Conservation (phyloP, 139 green algal species). For the Haematococcus lacustris region DNA sequence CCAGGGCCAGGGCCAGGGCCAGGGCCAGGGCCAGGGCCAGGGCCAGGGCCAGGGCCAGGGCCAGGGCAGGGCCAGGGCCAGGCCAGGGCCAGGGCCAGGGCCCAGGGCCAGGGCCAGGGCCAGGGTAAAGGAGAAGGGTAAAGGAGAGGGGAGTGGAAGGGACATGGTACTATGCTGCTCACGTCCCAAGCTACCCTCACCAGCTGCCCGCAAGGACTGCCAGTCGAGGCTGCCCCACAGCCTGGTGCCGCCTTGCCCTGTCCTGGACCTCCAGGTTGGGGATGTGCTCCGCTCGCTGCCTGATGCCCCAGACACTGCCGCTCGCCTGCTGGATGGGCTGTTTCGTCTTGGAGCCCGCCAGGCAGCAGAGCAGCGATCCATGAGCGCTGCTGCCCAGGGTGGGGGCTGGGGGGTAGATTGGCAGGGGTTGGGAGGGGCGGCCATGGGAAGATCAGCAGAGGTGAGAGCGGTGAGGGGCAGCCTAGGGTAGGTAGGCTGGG, state of each 20-base stretch:
- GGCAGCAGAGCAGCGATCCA: constrained; percentile 3
- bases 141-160: not conserved
- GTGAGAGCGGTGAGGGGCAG: no score
- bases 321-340: constrained; percentile 65
- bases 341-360: constrained; percentile 36
- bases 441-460: no score
- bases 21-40: no score
- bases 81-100: no score
- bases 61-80: no score
- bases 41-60: no score
- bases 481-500: no score
- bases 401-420: no score
- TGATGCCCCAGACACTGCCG: constrained; percentile 47
- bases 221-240: not conserved
- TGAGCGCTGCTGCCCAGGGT: not conserved
- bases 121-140: not conserved
- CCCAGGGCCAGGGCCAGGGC: no score
- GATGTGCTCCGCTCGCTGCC: constrained; percentile 78
- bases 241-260: no score
- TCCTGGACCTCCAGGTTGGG: constrained; percentile 27
- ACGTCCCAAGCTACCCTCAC: not conserved
- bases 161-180: not conserved
- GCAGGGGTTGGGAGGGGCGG: no score
- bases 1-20: not conserved
- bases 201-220: not conserved